These are phyloP conservation scores for Backusella liffmaniae DNA, from an alignment of 192 early-diverging fungal genomes.

Conservation along the genomic window DNA sequence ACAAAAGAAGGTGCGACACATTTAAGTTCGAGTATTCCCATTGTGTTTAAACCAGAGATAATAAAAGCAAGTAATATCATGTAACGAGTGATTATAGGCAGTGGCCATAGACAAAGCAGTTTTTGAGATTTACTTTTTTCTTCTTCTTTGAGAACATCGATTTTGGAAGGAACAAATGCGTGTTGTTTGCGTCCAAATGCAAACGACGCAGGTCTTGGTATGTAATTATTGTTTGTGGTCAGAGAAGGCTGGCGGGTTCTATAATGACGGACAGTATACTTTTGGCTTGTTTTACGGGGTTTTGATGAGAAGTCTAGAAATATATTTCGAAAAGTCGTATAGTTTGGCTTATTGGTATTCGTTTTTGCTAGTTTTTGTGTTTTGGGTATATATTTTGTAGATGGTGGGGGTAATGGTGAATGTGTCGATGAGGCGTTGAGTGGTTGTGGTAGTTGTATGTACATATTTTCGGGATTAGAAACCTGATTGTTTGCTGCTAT, in stretches of 20 bases:
- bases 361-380: background rate
- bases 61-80: constrained; percentile 26
- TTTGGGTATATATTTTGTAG: background rate
- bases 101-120: constrained; percentile 36
- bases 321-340: constrained; percentile 3
- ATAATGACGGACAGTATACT: constrained; percentile 14
- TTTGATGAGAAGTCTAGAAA: background rate
- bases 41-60: constrained; percentile 23
- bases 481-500: background rate
- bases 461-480: background rate
- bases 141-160: constrained; percentile 2
- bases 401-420: background rate
- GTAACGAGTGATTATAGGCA: constrained; percentile 36
- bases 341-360: background rate
- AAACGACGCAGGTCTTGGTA: background rate
- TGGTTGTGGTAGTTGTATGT: constrained; percentile 1
- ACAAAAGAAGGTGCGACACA: constrained; percentile 33
- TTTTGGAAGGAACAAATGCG: background rate
- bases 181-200: background rate
- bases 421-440: background rate
- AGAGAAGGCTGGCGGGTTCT: constrained; percentile 5
- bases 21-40: constrained; percentile 9
- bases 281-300: constrained; percentile 13
- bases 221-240: background rate
- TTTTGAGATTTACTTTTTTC: constrained; percentile 36